Conservation (phyloP, 441 rosid species). For the Macaranga tanarius region DNA sequence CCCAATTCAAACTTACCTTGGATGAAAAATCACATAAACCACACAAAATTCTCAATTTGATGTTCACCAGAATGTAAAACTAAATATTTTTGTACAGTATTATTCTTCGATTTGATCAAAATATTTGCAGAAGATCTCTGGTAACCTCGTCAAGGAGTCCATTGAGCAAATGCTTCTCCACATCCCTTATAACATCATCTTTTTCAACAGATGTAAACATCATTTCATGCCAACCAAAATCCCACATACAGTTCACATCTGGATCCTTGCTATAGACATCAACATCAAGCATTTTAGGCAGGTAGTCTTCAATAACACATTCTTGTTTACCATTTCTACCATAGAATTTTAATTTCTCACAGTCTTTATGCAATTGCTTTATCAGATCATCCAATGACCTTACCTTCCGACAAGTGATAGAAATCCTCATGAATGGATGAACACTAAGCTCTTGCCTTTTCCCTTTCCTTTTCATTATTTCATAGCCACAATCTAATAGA, state of each 20-base stretch:
- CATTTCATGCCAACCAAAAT: constrained; percentile 61
- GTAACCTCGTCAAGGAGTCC: constrained; percentile 64
- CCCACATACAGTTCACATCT: constrained; percentile 84
- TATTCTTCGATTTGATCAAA: not conserved
- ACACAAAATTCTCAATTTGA: constrained; percentile 6
- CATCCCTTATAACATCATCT: constrained; percentile 63
- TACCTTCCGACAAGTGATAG: constrained; percentile 34
- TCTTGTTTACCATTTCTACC: constrained; percentile 43
- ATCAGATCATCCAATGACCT: constrained; percentile 62
- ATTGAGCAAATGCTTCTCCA: constrained; percentile 57
- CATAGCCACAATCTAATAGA: constrained; percentile 68
- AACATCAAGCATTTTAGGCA: constrained; percentile 61
- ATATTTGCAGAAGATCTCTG: constrained; percentile 42
- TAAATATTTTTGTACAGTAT: not conserved
- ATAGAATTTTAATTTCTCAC: constrained; percentile 52
- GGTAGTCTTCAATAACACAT: constrained; percentile 50
- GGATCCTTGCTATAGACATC: constrained; percentile 55
- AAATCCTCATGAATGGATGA: constrained; percentile 53
- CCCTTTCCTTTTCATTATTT: constrained; percentile 78
- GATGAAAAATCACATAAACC: constrained; percentile 2
- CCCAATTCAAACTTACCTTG: not conserved
- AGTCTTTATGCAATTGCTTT: constrained; percentile 49
- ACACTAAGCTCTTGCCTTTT: constrained; percentile 60
- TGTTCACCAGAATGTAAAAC: not conserved
- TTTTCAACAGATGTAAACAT: constrained; percentile 50